Evolutionary conservation across 2,329 filamentous ascomycete species (phyloP).

Genomic region (Thielaviopsis ethacetica): DNA sequence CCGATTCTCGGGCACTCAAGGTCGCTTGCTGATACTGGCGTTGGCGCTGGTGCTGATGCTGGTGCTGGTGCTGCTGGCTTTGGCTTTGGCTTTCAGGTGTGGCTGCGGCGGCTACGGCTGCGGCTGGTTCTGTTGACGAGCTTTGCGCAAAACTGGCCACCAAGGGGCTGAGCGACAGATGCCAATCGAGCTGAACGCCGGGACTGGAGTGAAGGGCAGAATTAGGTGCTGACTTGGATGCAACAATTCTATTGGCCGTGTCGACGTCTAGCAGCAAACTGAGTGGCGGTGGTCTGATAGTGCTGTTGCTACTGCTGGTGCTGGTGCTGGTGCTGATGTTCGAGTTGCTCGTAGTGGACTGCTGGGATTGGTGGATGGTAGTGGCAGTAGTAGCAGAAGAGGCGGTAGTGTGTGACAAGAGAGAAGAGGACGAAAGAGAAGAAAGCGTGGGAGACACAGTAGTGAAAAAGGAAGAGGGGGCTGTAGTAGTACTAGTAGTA

Average conservation of each 20-base stretch:
- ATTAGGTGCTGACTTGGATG: neutral
- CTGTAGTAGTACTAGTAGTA: neutral
- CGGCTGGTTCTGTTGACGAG: slow-evolving; percentile 2
- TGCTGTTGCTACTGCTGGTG: neutral
- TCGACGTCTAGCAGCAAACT: neutral
- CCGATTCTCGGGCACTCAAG: neutral
- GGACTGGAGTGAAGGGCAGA: neutral
- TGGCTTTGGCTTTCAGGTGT: neutral
- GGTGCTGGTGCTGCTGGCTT: neutral
- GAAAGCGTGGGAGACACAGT: neutral
- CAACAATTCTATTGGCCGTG: neutral
- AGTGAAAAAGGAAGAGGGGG: neutral
- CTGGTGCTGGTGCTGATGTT: neutral
- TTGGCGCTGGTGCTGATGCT: neutral
- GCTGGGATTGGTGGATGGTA: neutral
- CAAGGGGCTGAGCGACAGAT: slow-evolving; percentile 10
- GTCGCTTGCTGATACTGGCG: neutral
- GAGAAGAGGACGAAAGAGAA: neutral
- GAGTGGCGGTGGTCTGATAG: neutral
- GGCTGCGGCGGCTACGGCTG: neutral
- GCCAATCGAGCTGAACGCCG: slow-evolving; percentile 8
- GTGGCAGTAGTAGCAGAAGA: neutral
- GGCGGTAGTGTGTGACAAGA: neutral
- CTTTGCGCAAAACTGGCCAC: slow-evolving; percentile 8
- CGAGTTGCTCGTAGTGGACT: neutral